Conservation (phyloP, 495 filamentous ascomycete genomes). For the Tuber aestivum region DNA sequence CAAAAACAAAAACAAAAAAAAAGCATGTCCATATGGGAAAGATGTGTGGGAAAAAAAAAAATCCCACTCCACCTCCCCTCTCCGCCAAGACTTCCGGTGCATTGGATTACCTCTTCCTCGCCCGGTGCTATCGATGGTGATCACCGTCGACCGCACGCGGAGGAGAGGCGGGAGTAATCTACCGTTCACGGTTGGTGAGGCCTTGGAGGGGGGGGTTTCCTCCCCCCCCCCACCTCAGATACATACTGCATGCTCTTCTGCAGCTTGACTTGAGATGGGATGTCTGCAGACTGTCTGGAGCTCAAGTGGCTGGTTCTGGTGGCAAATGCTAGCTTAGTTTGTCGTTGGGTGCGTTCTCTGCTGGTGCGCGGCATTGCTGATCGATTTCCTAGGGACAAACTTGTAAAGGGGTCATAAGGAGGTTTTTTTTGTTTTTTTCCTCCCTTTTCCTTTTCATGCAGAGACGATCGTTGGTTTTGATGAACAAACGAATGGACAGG, state of each 20-base stretch:
- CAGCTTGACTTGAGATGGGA: background rate
- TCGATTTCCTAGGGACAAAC: background rate
- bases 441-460: background rate
- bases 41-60: background rate
- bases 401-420: background rate
- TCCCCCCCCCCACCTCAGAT: background rate
- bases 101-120: background rate
- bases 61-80: background rate
- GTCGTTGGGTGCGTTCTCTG: background rate
- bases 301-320: background rate
- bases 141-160: background rate
- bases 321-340: background rate
- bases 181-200: background rate
- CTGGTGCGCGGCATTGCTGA: background rate
- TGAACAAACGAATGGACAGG: background rate
- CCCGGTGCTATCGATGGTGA: background rate
- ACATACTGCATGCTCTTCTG: background rate
- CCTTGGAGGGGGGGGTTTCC: background rate
- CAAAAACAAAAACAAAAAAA: no score
- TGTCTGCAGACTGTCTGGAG: background rate
- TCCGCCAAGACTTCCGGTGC: background rate
- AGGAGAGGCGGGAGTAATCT: background rate
- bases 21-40: background rate
- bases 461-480: background rate
- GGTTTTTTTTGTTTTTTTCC: background rate